A percentile compares a stretch with the other conserved stretches of the same genome.
phyloP scores from a whole-genome alignment of 257 asterid species.

The Solanum peruvianum region DNA sequence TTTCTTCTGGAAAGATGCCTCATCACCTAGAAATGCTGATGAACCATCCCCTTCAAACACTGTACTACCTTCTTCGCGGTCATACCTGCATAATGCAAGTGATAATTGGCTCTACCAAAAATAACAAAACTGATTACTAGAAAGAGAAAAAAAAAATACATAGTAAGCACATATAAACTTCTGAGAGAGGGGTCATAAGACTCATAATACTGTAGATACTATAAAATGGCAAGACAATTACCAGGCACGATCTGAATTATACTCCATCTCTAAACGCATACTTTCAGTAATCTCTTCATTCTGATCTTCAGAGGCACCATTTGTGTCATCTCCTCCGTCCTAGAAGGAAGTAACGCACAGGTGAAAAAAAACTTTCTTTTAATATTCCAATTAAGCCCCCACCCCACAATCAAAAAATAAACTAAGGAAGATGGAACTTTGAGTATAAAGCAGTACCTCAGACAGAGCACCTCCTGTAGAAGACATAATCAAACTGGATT shows the following conservation, averaged over 20 bases:
- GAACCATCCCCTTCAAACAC: conserved; percentile 55
- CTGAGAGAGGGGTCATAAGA: neutral
- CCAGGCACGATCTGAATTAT: conserved; percentile 89
- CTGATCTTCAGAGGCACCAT: conserved; percentile 25
- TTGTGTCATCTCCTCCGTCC: conserved; percentile 43
- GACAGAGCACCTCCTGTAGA: conserved; percentile 23
- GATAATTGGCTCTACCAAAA: neutral
- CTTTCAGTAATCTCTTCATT: conserved; percentile 66
- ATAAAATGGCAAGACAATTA: conserved; percentile 14
- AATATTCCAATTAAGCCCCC: neutral
- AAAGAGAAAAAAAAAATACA: neutral
- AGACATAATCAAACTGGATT: conserved; percentile 17
- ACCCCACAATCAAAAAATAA: neutral
- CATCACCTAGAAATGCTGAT: conserved; percentile 76
- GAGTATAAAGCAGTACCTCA: conserved; percentile 36
- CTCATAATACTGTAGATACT: neutral
- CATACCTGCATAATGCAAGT: conserved; percentile 50
- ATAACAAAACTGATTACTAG: neutral
- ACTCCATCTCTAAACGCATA: conserved; percentile 85
- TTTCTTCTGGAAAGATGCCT: conserved; percentile 82
- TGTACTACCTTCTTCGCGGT: conserved; percentile 82
- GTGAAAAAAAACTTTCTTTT: neutral
- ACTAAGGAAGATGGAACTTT: neutral
- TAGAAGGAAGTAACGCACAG: conserved; percentile 15
- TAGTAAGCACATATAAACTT: conserved; percentile 15